Percentiles rank a stretch among this genome's conserved stretches.
Conservation (phyloP, 2,329 filamentous ascomycete genomes). For the Paraconiothyrium sp. region DNA sequence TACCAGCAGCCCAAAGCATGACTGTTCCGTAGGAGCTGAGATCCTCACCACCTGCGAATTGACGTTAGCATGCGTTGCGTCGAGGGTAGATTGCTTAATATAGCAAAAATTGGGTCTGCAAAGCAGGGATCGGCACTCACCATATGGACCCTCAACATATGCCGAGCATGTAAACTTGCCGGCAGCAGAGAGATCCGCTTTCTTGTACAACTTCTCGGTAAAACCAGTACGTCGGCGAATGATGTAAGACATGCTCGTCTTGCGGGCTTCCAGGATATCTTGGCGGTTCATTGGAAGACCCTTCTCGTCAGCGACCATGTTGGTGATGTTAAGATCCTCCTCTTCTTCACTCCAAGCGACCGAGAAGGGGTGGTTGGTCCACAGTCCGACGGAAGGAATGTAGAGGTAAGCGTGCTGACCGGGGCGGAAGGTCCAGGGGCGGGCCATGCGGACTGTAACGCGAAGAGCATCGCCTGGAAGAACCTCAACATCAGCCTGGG, state of each 20-base stretch:
- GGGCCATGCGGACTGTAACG: constrained; percentile 76
- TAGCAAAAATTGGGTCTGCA: constrained; percentile 36
- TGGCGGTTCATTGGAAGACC: constrained; percentile 58
- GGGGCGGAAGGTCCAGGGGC: constrained; percentile 78
- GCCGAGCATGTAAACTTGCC: constrained; percentile 71
- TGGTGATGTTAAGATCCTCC: constrained; percentile 43
- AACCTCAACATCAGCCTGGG: constrained; percentile 75
- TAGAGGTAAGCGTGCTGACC: constrained; percentile 85
- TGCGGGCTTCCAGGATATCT: constrained; percentile 61
- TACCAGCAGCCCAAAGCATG: constrained; percentile 89
- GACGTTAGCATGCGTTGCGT: constrained; percentile 38
- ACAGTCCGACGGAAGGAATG: constrained; percentile 75
- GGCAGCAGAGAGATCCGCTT: constrained; percentile 65
- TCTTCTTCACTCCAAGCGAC: constrained; percentile 79
- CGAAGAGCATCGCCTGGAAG: constrained; percentile 79
- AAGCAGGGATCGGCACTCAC: constrained; percentile 44
- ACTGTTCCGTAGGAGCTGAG: constrained; percentile 93
- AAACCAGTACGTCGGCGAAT: constrained; percentile 89
- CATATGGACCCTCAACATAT: constrained; percentile 88
- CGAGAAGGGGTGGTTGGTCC: constrained; percentile 82
- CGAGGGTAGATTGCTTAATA: constrained; percentile 30
- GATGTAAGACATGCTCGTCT: constrained; percentile 77
- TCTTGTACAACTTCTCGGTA: constrained; percentile 81
- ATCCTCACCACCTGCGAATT: constrained; percentile 71
- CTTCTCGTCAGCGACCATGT: constrained; percentile 52